A percentile compares a stretch with the other conserved stretches of the same genome.
phyloP scores from a whole-genome alignment of 305 asterid genomes.

The Rubia tinctorum region DNA sequence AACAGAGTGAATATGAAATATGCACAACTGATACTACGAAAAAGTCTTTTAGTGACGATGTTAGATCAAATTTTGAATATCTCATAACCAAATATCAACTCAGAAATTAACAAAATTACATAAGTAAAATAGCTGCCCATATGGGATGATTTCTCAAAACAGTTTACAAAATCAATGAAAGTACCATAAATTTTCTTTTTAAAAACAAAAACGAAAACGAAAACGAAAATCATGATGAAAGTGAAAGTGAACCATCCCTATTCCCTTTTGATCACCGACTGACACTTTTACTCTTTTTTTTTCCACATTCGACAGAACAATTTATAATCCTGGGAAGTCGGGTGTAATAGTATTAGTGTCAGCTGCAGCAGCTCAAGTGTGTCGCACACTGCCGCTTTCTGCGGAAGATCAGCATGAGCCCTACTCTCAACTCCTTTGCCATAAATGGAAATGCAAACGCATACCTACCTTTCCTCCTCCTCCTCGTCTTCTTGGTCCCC shows the following conservation, averaged over 20 bases:
- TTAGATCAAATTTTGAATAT: no score
- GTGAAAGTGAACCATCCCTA: constrained; percentile 12
- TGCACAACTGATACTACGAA: no score
- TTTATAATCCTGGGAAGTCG: constrained; percentile 2
- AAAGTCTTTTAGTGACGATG: no score
- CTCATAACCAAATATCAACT: no score
- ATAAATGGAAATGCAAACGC: constrained; percentile 3
- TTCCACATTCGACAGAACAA: background rate
- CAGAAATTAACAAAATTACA: no score
- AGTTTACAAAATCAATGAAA: no score
- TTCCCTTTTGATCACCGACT: background rate
- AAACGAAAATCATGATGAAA: background rate
- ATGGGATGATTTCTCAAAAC: no score
- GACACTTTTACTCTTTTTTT: background rate
- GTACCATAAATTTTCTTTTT: no score
- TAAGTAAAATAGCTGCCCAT: no score
- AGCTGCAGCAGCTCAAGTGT: constrained; percentile 7
- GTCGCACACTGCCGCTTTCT: constrained; percentile 32
- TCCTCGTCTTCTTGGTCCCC: constrained; percentile 29
- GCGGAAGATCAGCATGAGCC: constrained; percentile 22
- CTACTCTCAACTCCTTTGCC: constrained; percentile 3
- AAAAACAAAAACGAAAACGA: background rate
- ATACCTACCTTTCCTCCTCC: constrained; percentile 12
- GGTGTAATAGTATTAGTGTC: constrained; percentile 8
- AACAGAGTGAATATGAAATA: no score